These are phyloP conservation scores for Rhodotorula sp. DNA, from an alignment of 1,284 basidiomycete species.

Conservation along the genomic window DNA sequence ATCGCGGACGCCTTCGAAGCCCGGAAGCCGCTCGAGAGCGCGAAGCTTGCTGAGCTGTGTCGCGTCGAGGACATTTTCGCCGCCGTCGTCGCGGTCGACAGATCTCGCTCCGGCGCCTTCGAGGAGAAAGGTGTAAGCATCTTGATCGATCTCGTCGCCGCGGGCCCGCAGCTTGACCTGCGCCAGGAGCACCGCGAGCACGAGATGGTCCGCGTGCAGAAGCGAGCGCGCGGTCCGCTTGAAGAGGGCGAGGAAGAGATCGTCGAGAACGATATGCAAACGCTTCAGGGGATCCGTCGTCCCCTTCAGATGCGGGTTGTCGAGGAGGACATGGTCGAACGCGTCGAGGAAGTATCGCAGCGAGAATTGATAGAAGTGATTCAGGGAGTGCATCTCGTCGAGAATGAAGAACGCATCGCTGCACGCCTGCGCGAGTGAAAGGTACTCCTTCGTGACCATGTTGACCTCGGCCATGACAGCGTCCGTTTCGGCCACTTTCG, in stretches of 20 bases:
- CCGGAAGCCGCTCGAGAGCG: constrained; percentile 50
- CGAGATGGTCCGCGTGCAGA: constrained; percentile 85
- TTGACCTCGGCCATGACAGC: constrained; percentile 95
- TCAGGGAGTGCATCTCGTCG: constrained; percentile 88
- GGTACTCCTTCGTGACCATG: constrained; percentile 89
- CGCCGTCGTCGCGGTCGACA: background rate
- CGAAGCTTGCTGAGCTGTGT: constrained; percentile 65
- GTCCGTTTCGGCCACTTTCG: constrained; percentile 97
- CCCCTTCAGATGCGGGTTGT: constrained; percentile 82
- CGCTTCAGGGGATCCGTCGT: constrained; percentile 72
- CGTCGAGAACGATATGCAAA: constrained; percentile 79
- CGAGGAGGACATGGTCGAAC: constrained; percentile 89
- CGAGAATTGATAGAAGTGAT: constrained; percentile 99
- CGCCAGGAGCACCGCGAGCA: constrained; percentile 84
- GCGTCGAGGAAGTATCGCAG: constrained; percentile 97
- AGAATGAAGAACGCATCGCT: constrained; percentile 96
- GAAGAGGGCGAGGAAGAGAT: constrained; percentile 88
- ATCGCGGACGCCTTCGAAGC: constrained; percentile 74
- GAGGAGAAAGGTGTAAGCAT: constrained; percentile 86
- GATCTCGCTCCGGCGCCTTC: constrained; percentile 60
- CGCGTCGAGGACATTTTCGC: constrained; percentile 38
- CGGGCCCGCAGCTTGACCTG: constrained; percentile 77
- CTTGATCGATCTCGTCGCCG: constrained; percentile 64
- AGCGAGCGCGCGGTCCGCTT: constrained; percentile 86
- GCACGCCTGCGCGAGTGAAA: constrained; percentile 92